Evolutionary conservation across 2,329 filamentous ascomycete species (phyloP).

Genomic region (Cytospora piceae): DNA sequence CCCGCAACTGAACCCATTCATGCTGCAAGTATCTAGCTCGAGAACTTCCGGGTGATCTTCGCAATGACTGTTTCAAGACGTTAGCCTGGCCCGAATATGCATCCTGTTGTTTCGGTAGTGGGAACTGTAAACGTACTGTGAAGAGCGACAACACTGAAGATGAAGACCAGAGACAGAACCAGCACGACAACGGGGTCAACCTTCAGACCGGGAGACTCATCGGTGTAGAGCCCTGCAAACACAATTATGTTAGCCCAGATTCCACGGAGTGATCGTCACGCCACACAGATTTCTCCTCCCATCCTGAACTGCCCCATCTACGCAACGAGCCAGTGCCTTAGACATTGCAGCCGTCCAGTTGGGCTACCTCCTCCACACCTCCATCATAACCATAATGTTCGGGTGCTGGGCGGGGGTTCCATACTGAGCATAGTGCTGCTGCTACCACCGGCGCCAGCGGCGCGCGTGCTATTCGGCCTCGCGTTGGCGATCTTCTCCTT

Average conservation of each 20-base stretch:
- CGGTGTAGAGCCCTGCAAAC: constrained; percentile 84
- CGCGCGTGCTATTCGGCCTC: constrained; percentile 86
- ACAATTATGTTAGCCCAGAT: constrained; percentile 7
- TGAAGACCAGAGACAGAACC: constrained; percentile 95
- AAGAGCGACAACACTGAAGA: constrained; percentile 96
- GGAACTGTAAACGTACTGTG: constrained; percentile 72
- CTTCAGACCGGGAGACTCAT: constrained; percentile 95
- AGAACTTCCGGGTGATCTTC: constrained; percentile 91
- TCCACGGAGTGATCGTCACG: not conserved
- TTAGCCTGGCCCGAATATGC: constrained; percentile 30
- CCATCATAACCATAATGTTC: not conserved
- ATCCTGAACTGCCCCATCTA: not conserved
- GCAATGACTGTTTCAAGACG: constrained; percentile 72
- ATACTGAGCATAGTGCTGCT: constrained; percentile 98
- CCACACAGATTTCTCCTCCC: not conserved
- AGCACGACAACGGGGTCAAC: constrained; percentile 97
- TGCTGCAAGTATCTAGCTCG: constrained; percentile 50
- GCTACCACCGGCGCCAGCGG: constrained; percentile 92
- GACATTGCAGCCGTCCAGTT: not conserved
- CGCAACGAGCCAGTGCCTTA: constrained; percentile 35
- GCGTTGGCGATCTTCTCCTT: constrained; percentile 97
- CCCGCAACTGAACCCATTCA: constrained; percentile 8
- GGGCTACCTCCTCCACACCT: not conserved
- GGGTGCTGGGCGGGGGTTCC: constrained; percentile 36
- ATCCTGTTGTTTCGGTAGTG: not conserved